These are phyloP conservation scores for Magnusiomyces fungicola DNA, from an alignment of 1,139 yeast species.

Conservation along the genomic window DNA sequence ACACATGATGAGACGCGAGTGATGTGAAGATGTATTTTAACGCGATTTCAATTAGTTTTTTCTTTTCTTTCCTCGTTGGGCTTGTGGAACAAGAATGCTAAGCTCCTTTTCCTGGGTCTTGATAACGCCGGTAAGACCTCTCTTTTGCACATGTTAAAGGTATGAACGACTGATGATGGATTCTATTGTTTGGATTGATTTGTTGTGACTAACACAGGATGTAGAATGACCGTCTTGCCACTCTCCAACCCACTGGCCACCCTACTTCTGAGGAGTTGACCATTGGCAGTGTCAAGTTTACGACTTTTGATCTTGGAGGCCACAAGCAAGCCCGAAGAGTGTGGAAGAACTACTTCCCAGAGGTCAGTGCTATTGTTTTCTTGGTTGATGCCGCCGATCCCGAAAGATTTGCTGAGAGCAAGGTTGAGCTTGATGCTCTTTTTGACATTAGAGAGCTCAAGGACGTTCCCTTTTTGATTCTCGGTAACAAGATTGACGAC, in stretches of 20 bases:
- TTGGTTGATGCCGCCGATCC: slow-evolving; percentile 97
- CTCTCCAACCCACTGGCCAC: slow-evolving; percentile 95
- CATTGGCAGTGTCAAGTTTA: slow-evolving; percentile 91
- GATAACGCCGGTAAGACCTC: slow-evolving; percentile 99
- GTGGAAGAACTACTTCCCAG: slow-evolving; percentile 99
- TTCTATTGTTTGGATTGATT: background rate
- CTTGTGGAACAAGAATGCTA: slow-evolving; percentile 96
- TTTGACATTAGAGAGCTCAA: slow-evolving; percentile 86
- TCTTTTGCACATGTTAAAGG: slow-evolving; percentile 85
- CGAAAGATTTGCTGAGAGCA: slow-evolving; percentile 89
- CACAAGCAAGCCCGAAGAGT: slow-evolving; percentile 98
- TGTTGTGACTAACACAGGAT: background rate
- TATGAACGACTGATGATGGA: slow-evolving; percentile 13
- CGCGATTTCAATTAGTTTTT: too few species aligned
- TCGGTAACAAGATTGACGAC: slow-evolving; percentile 95
- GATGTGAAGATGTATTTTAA: too few species aligned
- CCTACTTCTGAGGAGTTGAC: slow-evolving; percentile 97
- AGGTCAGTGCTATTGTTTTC: slow-evolving; percentile 94
- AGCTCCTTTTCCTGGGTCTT: slow-evolving; percentile 86
- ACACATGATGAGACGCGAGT: too few species aligned
- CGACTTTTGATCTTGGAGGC: slow-evolving; percentile 98
- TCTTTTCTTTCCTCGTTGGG: slow-evolving; percentile 92
- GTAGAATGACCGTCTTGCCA: slow-evolving; percentile 89
- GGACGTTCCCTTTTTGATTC: slow-evolving; percentile 82
- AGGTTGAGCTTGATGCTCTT: slow-evolving; percentile 88